These are phyloP conservation scores for Ensete ventricosum DNA, from an alignment of 176 grass and related monocot genomes.

Conservation along the genomic window DNA sequence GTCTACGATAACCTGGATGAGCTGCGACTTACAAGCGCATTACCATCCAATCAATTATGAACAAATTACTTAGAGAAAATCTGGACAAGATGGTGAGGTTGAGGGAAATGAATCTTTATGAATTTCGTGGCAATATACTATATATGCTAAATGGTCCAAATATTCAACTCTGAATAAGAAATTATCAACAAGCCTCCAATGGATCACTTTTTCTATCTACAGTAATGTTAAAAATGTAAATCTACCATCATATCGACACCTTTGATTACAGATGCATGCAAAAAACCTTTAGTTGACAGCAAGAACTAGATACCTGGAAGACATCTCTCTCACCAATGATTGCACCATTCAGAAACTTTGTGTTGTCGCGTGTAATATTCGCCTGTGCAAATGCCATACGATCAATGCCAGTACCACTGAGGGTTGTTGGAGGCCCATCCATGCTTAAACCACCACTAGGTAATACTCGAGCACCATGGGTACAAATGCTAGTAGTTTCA, in stretches of 20 bases:
- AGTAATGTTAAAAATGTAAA: neutral
- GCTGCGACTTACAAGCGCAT: too few relatives aligned
- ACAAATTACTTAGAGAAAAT: too few relatives aligned
- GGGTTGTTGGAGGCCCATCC: conserved; percentile 89
- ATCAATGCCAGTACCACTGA: conserved; percentile 84
- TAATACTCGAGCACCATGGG: conserved; percentile 74
- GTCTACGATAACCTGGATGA: neutral
- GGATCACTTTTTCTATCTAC: too few relatives aligned
- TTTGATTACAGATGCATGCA: neutral
- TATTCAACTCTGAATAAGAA: neutral
- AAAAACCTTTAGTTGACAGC: neutral
- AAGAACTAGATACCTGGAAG: conserved; percentile 55
- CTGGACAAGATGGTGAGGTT: neutral
- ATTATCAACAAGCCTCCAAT: neutral
- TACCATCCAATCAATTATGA: neutral
- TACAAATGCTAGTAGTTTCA: conserved; percentile 84
- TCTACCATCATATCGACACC: neutral
- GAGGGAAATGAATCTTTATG: neutral
- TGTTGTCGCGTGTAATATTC: conserved; percentile 98
- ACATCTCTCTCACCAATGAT: conserved; percentile 80
- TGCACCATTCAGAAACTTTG: conserved; percentile 81
- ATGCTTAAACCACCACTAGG: conserved; percentile 77
- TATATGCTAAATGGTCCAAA: neutral
- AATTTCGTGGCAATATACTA: neutral
- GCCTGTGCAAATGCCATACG: conserved; percentile 76